Evolutionary conservation across 208 protist species (phyloP).

Genomic region (Zelonia costaricensis): DNA sequence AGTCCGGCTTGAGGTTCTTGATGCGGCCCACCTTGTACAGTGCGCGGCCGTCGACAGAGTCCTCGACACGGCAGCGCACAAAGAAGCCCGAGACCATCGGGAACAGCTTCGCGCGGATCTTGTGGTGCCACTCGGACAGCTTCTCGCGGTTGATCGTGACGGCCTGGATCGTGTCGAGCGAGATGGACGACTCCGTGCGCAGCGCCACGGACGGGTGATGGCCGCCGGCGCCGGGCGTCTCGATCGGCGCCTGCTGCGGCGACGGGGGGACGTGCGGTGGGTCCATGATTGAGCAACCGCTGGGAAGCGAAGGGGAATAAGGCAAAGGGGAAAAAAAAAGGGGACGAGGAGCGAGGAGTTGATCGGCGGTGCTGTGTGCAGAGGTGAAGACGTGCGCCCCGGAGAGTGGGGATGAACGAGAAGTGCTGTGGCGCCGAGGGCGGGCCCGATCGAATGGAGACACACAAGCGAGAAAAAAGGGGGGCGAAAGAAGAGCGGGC

Average conservation of each 20-base stretch:
- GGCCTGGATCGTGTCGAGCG: constrained; percentile 70
- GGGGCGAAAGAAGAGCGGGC: too few species aligned
- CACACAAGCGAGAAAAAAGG: too few species aligned
- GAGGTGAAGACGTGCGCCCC: too few species aligned
- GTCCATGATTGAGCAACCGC: constrained; percentile 36
- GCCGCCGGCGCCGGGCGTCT: constrained; percentile 33
- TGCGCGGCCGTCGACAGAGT: constrained; percentile 80
- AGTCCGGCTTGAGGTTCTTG: constrained; percentile 87
- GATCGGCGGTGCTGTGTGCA: too few species aligned
- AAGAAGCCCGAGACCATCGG: constrained; percentile 87
- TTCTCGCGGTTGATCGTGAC: constrained; percentile 92
- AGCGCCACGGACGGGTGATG: constrained; percentile 49
- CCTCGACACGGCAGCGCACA: constrained; percentile 90
- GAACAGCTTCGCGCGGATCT: constrained; percentile 83
- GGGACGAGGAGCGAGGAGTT: too few species aligned
- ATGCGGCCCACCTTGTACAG: constrained; percentile 93
- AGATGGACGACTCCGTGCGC: constrained; percentile 57
- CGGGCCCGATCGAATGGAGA: too few species aligned
- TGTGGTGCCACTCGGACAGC: constrained; percentile 92
- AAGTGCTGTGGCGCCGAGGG: too few species aligned
- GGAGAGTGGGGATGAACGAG: too few species aligned
- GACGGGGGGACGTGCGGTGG: constrained; percentile 74
- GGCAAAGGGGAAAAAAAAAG: not conserved
- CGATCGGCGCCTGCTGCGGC: constrained; percentile 59
- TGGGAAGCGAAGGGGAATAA: not conserved